Evolutionary conservation across 805 yeast species (phyloP).

Genomic region (Metschnikowia baotianmanensis): DNA sequence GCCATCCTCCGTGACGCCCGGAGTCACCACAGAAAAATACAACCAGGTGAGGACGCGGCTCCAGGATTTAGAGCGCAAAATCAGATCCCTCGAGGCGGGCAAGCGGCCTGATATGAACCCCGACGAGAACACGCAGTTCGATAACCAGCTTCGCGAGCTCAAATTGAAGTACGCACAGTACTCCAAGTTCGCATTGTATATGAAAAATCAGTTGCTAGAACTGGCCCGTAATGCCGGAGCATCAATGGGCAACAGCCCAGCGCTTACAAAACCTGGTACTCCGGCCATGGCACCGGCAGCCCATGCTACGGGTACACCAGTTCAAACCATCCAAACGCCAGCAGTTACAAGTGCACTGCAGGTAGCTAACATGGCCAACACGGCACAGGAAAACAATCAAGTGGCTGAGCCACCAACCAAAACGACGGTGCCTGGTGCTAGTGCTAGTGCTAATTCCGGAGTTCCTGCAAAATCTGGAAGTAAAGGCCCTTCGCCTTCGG

Average conservation of each 20-base stretch:
- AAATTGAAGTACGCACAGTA: slow-evolving; percentile 48
- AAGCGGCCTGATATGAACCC: slow-evolving; percentile 44
- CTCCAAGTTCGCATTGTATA: slow-evolving; percentile 48
- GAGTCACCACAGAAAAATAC: slow-evolving; percentile 36
- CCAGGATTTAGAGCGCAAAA: slow-evolving; percentile 47
- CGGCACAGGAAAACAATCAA: slow-evolving; percentile 5
- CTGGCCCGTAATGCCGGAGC: slow-evolving; percentile 22
- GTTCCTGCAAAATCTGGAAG: slow-evolving; percentile 3
- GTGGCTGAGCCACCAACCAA: slow-evolving; percentile 4
- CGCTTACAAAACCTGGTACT: slow-evolving; percentile 6
- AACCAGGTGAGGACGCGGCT: slow-evolving; percentile 46
- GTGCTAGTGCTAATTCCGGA: too few species aligned
- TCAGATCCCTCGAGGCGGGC: slow-evolving; percentile 49
- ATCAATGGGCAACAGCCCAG: slow-evolving; percentile 7
- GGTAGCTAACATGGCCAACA: slow-evolving; percentile 15
- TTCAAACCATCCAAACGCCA: slow-evolving; percentile 12
- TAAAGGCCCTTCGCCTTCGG: slow-evolving; percentile 9
- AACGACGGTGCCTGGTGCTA: slow-evolving; percentile 1
- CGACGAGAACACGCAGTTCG: slow-evolving; percentile 43
- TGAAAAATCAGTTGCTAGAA: slow-evolving; percentile 41
- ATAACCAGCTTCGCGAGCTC: slow-evolving; percentile 48
- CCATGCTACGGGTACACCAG: slow-evolving; percentile 8
- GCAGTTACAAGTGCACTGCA: slow-evolving; percentile 27
- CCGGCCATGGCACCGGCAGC: slow-evolving; percentile 5
- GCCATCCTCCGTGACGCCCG: slow-evolving; percentile 7